These are phyloP conservation scores for Abrus pulchellus DNA, from an alignment of 306 rosid genomes.

Conservation along the genomic window DNA sequence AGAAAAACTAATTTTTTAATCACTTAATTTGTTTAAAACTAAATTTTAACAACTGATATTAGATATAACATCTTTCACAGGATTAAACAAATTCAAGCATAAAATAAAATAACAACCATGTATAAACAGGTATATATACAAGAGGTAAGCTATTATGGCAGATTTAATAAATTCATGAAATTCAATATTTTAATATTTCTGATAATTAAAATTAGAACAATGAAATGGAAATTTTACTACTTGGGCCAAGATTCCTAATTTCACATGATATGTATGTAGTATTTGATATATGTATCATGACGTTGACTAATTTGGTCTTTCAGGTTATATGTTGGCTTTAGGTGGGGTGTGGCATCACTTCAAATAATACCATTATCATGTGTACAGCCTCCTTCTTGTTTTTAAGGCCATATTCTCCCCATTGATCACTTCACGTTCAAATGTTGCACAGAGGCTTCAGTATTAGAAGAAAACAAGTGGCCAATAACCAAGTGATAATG, in stretches of 20 bases:
- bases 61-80: no score
- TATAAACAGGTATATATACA: no score
- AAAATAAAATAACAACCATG: no score
- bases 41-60: no score
- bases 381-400: constrained; percentile 8
- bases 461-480: constrained; percentile 34
- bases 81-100: no score
- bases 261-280: neutral
- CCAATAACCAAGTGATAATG: constrained; percentile 41
- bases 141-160: neutral
- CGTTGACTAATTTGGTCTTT: constrained; percentile 1
- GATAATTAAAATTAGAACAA: neutral
- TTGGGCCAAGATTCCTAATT: neutral
- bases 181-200: neutral
- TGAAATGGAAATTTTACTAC: neutral
- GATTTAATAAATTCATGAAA: neutral
- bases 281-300: neutral
- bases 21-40: no score
- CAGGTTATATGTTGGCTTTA: constrained; percentile 24
- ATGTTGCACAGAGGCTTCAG: constrained; percentile 16
- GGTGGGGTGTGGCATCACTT: constrained; percentile 46
- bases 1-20: no score
- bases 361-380: constrained; percentile 25
- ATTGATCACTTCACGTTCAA: constrained; percentile 46
- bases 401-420: constrained; percentile 34